Base-by-base conservation (phyloP, 306 rosid genomes). In the Urtica urens region DNA sequence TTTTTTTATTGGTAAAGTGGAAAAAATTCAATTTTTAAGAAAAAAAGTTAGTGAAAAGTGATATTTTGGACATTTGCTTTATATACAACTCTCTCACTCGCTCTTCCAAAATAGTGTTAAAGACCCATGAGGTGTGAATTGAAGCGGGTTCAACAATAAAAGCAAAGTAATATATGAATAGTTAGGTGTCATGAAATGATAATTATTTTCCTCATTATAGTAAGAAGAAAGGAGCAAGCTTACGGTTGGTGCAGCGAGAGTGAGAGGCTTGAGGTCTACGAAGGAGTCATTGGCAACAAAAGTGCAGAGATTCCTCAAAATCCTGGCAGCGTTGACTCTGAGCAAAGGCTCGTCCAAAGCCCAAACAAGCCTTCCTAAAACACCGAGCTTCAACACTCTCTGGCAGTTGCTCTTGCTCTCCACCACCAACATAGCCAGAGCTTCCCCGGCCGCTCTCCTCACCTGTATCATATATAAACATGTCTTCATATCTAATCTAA, bases 361-460 rank as follows among this genome's bases (percentile, higher is more conserved):
- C 38, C 43, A 71, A 10, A 71, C 64, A 3, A 92, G 86, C 66
- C 67, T 71, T 40, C 61, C 79, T 25, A 75, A 57, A 7, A 71
- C 70, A 16, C n/a, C 63, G 64, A 85, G 33, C 61, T 60, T 92
- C 58, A 82, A 48, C 59, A 85, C 68, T 11, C 93, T 57, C 28
- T 73, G 63, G 35, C 96, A 82, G 24, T 92, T 92, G 43, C 57
- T 71, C 64, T 60, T 57, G 72, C 96, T 92, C 51, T 85, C 96
- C 53, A 85, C 62, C 40, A 76, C 94, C 64, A 85, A 75, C 87
- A 82, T 77, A 25, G 99, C 79, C 22, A 92, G 57, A n/a, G 99
- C 96, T 74, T 92, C 93, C 14, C 96, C 99, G 29, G 99, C 87
- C 16, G 75, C 84, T 20, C 31, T 71, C 24, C 74, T 69, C 24